phyloP scores from a whole-genome alignment of 768 basidiomycete genomes.

The Naganishia randhawae region DNA sequence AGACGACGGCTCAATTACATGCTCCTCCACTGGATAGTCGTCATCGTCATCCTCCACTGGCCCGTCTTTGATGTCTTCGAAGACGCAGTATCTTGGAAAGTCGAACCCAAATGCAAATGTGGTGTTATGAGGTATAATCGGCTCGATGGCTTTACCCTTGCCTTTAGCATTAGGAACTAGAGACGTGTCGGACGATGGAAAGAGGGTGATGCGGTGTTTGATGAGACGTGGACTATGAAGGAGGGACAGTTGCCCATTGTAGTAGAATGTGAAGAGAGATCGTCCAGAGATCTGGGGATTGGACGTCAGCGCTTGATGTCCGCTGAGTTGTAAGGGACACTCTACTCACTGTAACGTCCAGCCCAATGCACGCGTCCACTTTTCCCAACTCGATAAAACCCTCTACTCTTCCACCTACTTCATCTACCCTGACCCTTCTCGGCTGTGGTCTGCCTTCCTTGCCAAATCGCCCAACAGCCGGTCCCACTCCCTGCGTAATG shows the following conservation, averaged over 20 bases:
- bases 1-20: not conserved
- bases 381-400: slow-evolving; percentile 18
- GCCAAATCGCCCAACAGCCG: slow-evolving; percentile 11
- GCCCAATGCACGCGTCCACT: slow-evolving; percentile 5
- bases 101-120: slow-evolving; percentile 19
- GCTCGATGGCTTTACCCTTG: slow-evolving; percentile 3
- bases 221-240: not conserved
- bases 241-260: slow-evolving; percentile 16
- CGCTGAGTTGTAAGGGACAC: too few relatives aligned
- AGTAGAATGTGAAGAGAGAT: slow-evolving; percentile 10
- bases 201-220: slow-evolving; percentile 12
- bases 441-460: slow-evolving; percentile 17
- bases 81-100: slow-evolving; percentile 16
- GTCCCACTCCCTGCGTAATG: slow-evolving; percentile 4
- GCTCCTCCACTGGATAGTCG: slow-evolving; percentile 5
- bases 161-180: slow-evolving; percentile 1
- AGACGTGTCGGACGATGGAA: not conserved
- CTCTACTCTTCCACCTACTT: slow-evolving; percentile 4
- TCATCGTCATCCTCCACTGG: slow-evolving; percentile 8
- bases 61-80: slow-evolving; percentile 7
- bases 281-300: slow-evolving; percentile 1
- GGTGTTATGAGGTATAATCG: slow-evolving; percentile 11
- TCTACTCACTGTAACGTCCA: slow-evolving; percentile 6
- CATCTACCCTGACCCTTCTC: not conserved
- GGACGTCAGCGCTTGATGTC: not conserved